Conservation (phyloP, 2,329 filamentous ascomycete genomes). For the Fusarium marasasianum region DNA sequence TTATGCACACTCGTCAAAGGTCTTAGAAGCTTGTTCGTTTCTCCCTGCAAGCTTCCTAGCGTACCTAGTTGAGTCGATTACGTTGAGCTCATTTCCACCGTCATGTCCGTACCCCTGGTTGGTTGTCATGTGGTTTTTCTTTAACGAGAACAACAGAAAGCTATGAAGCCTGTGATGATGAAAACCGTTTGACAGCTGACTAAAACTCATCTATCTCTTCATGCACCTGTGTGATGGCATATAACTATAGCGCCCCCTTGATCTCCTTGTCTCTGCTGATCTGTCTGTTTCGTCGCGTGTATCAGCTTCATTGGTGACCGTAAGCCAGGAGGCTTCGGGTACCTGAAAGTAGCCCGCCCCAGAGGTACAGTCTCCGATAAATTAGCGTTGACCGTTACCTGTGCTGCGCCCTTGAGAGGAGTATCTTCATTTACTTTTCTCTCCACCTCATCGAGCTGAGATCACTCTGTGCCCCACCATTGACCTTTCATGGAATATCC, state of each 20-base stretch:
- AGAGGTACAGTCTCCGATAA: slow-evolving; percentile 14
- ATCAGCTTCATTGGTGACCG: slow-evolving; percentile 32
- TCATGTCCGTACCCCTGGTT: slow-evolving; percentile 20
- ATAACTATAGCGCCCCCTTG: slow-evolving; percentile 2
- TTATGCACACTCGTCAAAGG: not conserved
- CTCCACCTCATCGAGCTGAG: slow-evolving; percentile 28
- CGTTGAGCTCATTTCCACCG: slow-evolving; percentile 41
- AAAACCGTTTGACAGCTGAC: not conserved
- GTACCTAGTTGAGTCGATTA: slow-evolving; percentile 10
- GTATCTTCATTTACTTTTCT: slow-evolving; percentile 35
- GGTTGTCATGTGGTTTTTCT: slow-evolving; percentile 10
- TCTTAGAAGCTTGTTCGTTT: slow-evolving; percentile 28
- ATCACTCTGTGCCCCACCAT: slow-evolving; percentile 29
- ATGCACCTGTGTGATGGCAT: slow-evolving; percentile 5
- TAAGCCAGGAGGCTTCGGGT: slow-evolving; percentile 10
- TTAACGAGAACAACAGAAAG: not conserved
- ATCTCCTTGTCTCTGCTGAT: slow-evolving; percentile 14
- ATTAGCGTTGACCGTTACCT: slow-evolving; percentile 19
- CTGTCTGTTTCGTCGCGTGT: slow-evolving; percentile 33
- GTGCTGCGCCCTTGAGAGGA: not conserved
- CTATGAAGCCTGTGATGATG: not conserved
- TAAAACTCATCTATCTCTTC: not conserved
- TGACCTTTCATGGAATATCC: slow-evolving; percentile 2
- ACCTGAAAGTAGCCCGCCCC: slow-evolving; percentile 11
- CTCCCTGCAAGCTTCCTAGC: slow-evolving; percentile 33